A percentile compares a stretch with the other conserved stretches of the same genome.
These are phyloP conservation scores for Panaeolus cyanescens DNA, from an alignment of 768 basidiomycete species.

Conservation along the genomic window DNA sequence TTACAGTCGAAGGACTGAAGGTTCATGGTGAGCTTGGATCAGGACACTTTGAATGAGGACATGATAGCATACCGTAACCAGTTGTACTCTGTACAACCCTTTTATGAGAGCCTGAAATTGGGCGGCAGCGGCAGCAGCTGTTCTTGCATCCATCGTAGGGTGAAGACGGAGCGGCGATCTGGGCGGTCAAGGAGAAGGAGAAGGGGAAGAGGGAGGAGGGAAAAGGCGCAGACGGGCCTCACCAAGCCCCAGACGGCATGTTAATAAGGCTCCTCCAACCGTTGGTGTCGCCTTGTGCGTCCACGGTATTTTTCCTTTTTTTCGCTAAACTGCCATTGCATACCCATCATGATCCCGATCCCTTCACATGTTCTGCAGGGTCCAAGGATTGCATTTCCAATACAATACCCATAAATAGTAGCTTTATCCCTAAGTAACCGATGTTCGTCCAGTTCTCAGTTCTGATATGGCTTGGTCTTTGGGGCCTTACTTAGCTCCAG, in stretches of 20 bases:
- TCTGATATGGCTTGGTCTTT: too few relatives aligned
- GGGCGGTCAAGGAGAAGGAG: background rate
- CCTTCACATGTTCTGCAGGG: background rate
- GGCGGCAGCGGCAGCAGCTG: background rate
- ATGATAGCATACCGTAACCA: background rate
- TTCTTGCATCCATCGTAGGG: background rate
- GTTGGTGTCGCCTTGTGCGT: background rate
- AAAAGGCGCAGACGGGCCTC: background rate
- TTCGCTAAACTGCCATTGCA: too few relatives aligned
- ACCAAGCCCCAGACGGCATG: background rate
- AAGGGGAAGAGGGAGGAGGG: background rate
- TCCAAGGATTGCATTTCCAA: background rate
- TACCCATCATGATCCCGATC: background rate
- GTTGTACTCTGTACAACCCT: background rate
- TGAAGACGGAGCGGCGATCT: background rate
- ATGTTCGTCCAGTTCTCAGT: too few relatives aligned
- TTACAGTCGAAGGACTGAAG: background rate
- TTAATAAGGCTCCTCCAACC: background rate
- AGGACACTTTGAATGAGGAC: background rate
- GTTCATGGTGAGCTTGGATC: background rate
- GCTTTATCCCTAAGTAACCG: background rate
- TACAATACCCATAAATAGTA: background rate
- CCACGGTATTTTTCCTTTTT: background rate
- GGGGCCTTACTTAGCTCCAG: too few relatives aligned
- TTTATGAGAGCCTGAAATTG: background rate